Evolutionary conservation across 2,329 filamentous ascomycete genomes (phyloP).

Genomic region (Fusarium xyrophilum): DNA sequence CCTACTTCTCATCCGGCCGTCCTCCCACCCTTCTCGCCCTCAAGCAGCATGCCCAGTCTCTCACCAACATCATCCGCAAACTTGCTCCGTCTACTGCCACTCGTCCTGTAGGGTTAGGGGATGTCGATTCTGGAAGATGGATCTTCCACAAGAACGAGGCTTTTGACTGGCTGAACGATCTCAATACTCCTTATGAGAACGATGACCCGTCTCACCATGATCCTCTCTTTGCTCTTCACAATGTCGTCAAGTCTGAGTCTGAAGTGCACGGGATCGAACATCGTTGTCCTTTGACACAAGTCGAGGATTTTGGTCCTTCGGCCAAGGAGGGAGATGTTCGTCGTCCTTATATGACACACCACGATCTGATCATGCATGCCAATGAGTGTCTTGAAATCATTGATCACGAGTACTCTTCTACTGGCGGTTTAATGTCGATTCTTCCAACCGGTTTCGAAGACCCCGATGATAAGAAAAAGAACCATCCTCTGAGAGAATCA

Average conservation of each 20-base stretch:
- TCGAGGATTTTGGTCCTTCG: conserved; percentile 29
- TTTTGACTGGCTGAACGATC: conserved; percentile 64
- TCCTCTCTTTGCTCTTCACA: conserved; percentile 55
- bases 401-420: conserved; percentile 63
- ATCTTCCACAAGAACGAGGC: conserved; percentile 54
- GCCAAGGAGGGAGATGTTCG: conserved; percentile 24
- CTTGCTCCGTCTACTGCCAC: conserved; percentile 51
- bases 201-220: conserved; percentile 55
- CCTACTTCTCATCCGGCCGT: conserved; percentile 61
- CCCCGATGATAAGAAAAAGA: conserved; percentile 40
- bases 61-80: conserved; percentile 59
- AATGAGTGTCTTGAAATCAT: conserved; percentile 66
- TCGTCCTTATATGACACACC: conserved; percentile 55
- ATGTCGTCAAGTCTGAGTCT: conserved; percentile 53
- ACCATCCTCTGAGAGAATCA: conserved; percentile 25
- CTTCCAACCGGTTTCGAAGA: conserved; percentile 52
- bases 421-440: conserved; percentile 63
- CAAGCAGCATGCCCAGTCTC: conserved; percentile 67
- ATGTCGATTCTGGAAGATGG: conserved; percentile 40
- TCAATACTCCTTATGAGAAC: conserved; percentile 57
- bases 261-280: conserved; percentile 52
- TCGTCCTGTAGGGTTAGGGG: conserved; percentile 24
- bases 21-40: conserved; percentile 63
- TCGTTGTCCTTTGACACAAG: conserved; percentile 54
- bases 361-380: conserved; percentile 62